Evolutionary conservation across 257 asterid genomes (phyloP), one percentile per base, ranked within the genome.

Genomic region (Solanum corneliomulleri): DNA sequence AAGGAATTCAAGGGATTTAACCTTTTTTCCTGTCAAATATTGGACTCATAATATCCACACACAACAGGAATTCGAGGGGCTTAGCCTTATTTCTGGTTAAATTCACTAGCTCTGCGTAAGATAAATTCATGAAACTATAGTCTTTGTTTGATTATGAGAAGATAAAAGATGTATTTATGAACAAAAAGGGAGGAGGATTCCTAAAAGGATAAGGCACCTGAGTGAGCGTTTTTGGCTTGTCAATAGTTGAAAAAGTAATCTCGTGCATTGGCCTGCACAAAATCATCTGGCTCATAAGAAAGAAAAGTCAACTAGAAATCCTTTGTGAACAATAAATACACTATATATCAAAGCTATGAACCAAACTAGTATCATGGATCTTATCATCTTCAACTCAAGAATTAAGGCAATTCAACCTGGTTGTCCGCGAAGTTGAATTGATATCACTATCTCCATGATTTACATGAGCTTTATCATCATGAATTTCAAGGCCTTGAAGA

Each of bases 191-290:
- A 39, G 52, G 82, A 64, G 31, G 37, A 80, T 35, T 33, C 71
- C 27, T n/a, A 77, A 75, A 80, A 81, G 18, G 11, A 29, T 81
- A 45, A 85, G 71, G 41, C 45, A 92, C 94, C 94, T 92, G 91
- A 84, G 92, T 88, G 42, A 92, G 92, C 66, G 91, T 81, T 88
- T 92, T 92, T 83, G 94, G 94, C 88, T 82, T 90, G 90, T 92
- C 94, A 60, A 90, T 21, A 31, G 91, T 89, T 87, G 94, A 92
- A 89, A 92, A 90, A 39, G 93, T 90, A 64, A 92, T 88, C 91
- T 92, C 94, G 23, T 92, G 94, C 93, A 91, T 91, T 62, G 92
- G 91, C 91, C 94, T 92, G 90, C 90, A 88, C 68, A 84, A 91
- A 71, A 25, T 82, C 62, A 87, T 15, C 56, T 82, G 29, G 69